Base-by-base conservation (phyloP, 2,329 filamentous ascomycete genomes). In the Beauveria brongniartii region DNA sequence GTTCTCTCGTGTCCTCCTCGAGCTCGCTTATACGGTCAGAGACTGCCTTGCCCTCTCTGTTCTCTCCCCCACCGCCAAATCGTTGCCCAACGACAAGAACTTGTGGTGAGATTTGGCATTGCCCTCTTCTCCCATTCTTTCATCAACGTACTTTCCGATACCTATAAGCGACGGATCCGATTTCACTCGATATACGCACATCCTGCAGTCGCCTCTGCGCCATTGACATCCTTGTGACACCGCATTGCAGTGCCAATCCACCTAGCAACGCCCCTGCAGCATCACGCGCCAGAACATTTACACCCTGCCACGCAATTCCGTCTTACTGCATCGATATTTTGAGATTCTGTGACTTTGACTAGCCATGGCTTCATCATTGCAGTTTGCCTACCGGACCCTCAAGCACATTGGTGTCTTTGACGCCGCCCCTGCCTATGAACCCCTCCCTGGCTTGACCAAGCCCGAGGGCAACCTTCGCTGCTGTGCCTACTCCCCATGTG, bases 371-470 rank as follows among this genome's bases (percentile, higher is more conserved):
- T 87, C 82, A 82, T 87, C 90, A 72, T 89, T 93, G 79, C 93
- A 97, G 86, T 90, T 97, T 86, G 91, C 91, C 78, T 96, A 90
- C 83, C 91, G 94, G 79, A 97, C 94, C 76, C 89, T 92, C 78
- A 97, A 97, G 86, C 88, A 87, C 76, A 92, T 99, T 80, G 92
- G 92, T 71, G 82, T 97, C 77, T 86, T 96, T 78, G 90, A 97
- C 80, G 91, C 92, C 70, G 90, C 87, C 67, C 94, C 94, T 64
- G 84, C 88, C 72, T 99, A 99, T 78, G 84, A 90, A 75, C 79
- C 88, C 72, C 83, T 97, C 71, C 79, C 90, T 71, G 93, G 89
- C 69, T 97, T 97, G 75, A 74, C 74, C 69, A 91, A 89, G 78
- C 92, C 93, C 64, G 90, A 96, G 82, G 93, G 92, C 73, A 96